Base-by-base conservation (phyloP, 192 early-diverging fungal genomes). In the Backusella macrospora region DNA sequence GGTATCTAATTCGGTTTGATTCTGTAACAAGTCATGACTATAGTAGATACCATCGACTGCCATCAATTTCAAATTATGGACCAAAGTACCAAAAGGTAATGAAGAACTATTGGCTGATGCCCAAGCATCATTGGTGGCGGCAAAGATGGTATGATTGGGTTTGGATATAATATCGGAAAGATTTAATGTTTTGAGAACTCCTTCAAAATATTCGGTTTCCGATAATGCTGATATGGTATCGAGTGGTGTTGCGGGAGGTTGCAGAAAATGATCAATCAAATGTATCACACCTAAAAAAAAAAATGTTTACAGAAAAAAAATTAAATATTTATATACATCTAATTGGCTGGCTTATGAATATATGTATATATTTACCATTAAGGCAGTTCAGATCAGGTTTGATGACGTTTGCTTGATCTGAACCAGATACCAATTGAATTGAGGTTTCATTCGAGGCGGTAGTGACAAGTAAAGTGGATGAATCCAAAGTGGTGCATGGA, bases 21-120 rank as follows among this genome's bases (percentile, higher is more conserved):
- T 66, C 16, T 38, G 26, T 21, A 5, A 5, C 21, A 59, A 10
- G 5, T 59, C 52, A 7, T 4, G 26, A 23, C 52, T 59, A 5
- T 26, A 43, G 62, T 68, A 74, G 8, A 74, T 29, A 2, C 73
- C 73, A 23, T 65, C 5, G 0, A 67, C 37, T 7, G 49, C 14
- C 44, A 21, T 26, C 23, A 67, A 74, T 23, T 74, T 74, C 3
- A 68, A 21, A 42, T 74, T 65, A 23, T 66, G 64, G 12, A 74
- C 34, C 21, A 74, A 13, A 1, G 66, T 74, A 39, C 48, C 73
- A 59, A 59, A 52, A 5, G 47, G 73, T 34, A 68, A 42, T 3
- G 6, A 44, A 21, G 29, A 16, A 14, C 52, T 49, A 40, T 52
- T 52, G 39, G 43, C 6, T 4, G 21, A 21, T n/a, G 21, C 49